Conservation (phyloP, 495 filamentous ascomycete species). For the Cladorrhinum samala region DNA sequence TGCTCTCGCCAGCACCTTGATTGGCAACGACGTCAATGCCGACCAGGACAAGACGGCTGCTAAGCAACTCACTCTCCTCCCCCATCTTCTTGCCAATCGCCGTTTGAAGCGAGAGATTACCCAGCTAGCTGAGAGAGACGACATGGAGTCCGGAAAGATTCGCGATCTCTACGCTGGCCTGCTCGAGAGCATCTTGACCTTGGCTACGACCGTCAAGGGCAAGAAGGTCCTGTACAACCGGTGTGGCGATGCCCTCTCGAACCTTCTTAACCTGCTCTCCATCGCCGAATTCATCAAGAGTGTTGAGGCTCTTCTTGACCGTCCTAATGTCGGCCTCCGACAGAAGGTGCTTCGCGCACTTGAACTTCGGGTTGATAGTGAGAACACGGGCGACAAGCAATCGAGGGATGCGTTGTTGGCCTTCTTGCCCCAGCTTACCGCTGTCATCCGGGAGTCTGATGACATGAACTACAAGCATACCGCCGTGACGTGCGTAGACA, state of each 20-base stretch:
- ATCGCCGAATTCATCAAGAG: conserved; percentile 79
- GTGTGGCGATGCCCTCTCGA: conserved; percentile 63
- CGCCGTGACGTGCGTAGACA: conserved; percentile 80
- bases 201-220: conserved; percentile 54
- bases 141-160: conserved; percentile 55
- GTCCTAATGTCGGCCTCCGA: conserved; percentile 63
- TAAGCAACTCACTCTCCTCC: conserved; percentile 56
- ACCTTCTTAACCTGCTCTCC: conserved; percentile 70
- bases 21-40: conserved; percentile 58
- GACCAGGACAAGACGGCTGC: conserved; percentile 54
- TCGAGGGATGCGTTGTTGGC: conserved; percentile 65
- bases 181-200: conserved; percentile 58
- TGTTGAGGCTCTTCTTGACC: conserved; percentile 68
- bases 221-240: conserved; percentile 57
- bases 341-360: conserved; percentile 75
- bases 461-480: conserved; percentile 70
- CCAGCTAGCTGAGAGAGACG: conserved; percentile 45
- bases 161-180: conserved; percentile 63
- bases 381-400: conserved; percentile 55
- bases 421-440: conserved; percentile 70
- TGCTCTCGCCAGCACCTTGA: conserved; percentile 57
- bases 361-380: conserved; percentile 63
- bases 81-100: conserved; percentile 45
- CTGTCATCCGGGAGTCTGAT: conserved; percentile 63
- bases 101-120: conserved; percentile 43